Base-by-base conservation (phyloP, 306 rosid genomes). In the Trichosanthes cucumerina region DNA sequence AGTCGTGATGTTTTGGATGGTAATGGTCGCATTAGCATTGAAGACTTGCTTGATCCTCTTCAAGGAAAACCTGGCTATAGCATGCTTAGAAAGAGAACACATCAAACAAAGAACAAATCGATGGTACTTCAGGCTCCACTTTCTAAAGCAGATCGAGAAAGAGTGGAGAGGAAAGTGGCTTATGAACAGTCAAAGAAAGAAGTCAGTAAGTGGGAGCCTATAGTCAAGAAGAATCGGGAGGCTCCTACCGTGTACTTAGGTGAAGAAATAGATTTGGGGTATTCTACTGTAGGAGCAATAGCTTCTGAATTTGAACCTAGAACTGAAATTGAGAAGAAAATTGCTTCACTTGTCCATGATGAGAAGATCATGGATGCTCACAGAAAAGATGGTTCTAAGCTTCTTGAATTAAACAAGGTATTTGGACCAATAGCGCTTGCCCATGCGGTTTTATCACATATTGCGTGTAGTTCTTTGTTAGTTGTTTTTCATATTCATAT, bases 301-400 rank as follows among this genome's bases (percentile, higher is more conserved):
- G 96, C 99, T 78, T 88, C 97, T 21, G 96, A 87, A 59, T 91
- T 92, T 82, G 87, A 88, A 85, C 99, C 99, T 41, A 88, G 97
- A 81, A 86, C 97, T 47, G 91, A 88, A 46, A 90, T 95, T 64
- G 99, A 95, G 89, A 92, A 66, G 90, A 88, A 92, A 81, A 95
- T 95, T 38, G 96, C 89, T 79, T 91, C 92, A 54, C 69, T 95
- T 33, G 82, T 88, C 71, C n/a, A 81, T 73, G 83, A 85, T 79
- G 88, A 85, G 47, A 53, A 83, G 75, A 81, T 95, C 75, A 78
- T 70, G 84, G 97, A 95, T 82, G 99, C 97, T 85, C 93, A 95
- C 83, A 79, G 62, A 56, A 88, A 85, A 7, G 99, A 95, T 77
- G 97, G 99, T 70, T 85, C 90, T 47, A 86, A 86, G 85, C 91